phyloP scores from a whole-genome alignment of 352 stramenopile species.

The Phytopythium oedochilum region DNA sequence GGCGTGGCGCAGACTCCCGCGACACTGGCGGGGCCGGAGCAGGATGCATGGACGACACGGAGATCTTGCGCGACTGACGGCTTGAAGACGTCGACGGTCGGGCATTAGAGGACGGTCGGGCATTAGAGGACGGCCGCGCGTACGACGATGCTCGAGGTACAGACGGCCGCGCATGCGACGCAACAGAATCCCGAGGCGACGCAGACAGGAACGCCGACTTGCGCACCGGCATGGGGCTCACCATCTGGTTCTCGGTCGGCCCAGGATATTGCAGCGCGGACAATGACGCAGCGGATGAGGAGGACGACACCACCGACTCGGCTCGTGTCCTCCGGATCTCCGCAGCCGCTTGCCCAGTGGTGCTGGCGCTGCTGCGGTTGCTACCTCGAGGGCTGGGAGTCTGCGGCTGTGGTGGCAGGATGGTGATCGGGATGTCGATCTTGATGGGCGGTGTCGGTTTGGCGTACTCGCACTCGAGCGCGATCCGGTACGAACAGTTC shows the following conservation, averaged over 20 bases:
- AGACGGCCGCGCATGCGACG: neutral
- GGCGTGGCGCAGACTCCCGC: neutral
- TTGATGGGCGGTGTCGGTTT: constrained; percentile 15
- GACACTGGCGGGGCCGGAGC: neutral
- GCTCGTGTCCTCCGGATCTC: constrained; percentile 1
- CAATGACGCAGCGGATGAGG: neutral
- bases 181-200: neutral
- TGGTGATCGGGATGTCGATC: constrained; percentile 35
- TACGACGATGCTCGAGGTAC: neutral
- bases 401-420: constrained; percentile 14
- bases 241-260: constrained; percentile 1
- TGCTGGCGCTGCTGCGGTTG: neutral
- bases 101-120: neutral
- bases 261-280: neutral
- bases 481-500: constrained; percentile 54
- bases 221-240: neutral
- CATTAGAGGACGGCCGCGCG: neutral
- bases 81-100: neutral
- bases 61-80: neutral
- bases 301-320: neutral
- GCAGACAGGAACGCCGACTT: constrained; percentile 2
- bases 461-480: constrained; percentile 54
- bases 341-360: neutral
- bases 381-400: neutral
- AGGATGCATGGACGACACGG: neutral